Evolutionary conservation across 768 basidiomycete genomes (phyloP).

Genomic region (Leccinum pellstonianum): DNA sequence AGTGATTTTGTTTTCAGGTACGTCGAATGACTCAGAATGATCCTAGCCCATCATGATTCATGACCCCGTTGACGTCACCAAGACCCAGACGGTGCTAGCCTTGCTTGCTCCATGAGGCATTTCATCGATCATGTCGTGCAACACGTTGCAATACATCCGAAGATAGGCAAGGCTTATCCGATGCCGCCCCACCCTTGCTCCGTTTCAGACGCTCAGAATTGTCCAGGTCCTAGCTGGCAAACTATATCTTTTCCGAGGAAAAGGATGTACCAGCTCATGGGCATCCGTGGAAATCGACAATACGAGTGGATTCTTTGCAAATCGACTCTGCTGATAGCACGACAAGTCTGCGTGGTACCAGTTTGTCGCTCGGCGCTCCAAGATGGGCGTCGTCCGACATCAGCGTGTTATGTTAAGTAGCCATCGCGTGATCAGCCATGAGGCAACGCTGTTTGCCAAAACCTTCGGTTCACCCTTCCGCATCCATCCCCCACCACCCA

Average conservation of each 20-base stretch:
- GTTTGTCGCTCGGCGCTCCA: background rate
- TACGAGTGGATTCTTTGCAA: constrained; percentile 4
- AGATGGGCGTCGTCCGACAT: constrained; percentile 12
- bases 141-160: constrained; percentile 16
- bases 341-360: background rate
- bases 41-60: background rate
- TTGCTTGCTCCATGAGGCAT: background rate
- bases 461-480: constrained; percentile 4
- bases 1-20: too few relatives aligned
- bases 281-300: constrained; percentile 4
- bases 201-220: constrained; percentile 3
- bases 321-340: constrained; percentile 8
- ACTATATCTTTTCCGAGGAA: constrained; percentile 2
- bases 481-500: constrained; percentile 7
- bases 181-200: background rate
- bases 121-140: constrained; percentile 2
- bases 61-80: background rate
- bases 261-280: background rate
- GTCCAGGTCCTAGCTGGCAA: background rate
- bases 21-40: background rate
- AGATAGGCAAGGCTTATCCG: constrained; percentile 6
- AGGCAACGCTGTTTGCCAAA: constrained; percentile 15
- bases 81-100: background rate
- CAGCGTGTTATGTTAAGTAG: background rate
- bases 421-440: constrained; percentile 24